Percentiles rank a stretch among this genome's conserved stretches.
phyloP scores from a whole-genome alignment of 1,139 yeast species.

The Geotrichum carabidarum region DNA sequence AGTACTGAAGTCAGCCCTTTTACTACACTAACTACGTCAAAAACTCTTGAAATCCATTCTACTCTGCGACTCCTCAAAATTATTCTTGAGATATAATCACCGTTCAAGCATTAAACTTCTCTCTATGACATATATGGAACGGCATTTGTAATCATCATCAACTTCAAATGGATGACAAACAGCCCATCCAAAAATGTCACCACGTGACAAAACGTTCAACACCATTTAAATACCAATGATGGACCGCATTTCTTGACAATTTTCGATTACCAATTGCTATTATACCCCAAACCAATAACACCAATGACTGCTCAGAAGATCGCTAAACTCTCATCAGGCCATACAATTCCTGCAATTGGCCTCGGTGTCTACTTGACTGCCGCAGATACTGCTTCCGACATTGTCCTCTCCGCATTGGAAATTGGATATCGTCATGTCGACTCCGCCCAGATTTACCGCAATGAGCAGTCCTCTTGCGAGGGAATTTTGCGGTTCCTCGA shows the following conservation, averaged over 20 bases:
- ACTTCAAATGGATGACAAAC: no score
- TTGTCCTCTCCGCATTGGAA: conserved; percentile 50
- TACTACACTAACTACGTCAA: no score
- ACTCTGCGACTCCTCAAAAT: no score
- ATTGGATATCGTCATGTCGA: conserved; percentile 70
- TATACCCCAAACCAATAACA: neutral
- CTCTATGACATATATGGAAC: no score
- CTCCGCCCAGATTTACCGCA: conserved; percentile 54
- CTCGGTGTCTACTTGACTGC: conserved; percentile 54
- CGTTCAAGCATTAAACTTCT: no score
- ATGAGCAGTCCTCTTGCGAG: conserved; percentile 50
- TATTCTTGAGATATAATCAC: no score
- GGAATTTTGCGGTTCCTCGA: conserved; percentile 46
- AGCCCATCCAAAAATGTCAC: no score
- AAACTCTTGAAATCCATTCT: no score
- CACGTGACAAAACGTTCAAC: neutral
- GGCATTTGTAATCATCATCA: no score
- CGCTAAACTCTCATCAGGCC: conserved; percentile 40
- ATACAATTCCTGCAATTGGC: conserved; percentile 52
- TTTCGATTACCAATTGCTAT: neutral
- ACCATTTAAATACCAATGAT: neutral
- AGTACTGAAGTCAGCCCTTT: no score
- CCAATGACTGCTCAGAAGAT: neutral
- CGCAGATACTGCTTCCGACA: conserved; percentile 37
- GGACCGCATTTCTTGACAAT: neutral